These are phyloP conservation scores for Podosphaera leucotricha DNA, from an alignment of 2,329 filamentous ascomycete genomes.

Conservation along the genomic window DNA sequence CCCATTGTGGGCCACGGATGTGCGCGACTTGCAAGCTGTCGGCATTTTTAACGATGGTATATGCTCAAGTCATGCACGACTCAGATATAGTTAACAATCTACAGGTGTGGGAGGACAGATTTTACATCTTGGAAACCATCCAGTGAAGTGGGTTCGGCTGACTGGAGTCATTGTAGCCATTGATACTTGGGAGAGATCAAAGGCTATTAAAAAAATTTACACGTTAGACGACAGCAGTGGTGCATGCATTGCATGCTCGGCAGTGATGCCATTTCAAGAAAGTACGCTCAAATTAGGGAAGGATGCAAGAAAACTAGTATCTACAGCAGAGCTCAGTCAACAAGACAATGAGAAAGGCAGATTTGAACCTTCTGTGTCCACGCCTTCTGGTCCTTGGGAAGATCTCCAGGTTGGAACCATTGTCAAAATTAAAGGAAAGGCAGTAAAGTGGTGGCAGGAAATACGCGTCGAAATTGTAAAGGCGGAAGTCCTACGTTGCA, in stretches of 20 bases:
- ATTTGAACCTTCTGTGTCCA: constrained; percentile 26
- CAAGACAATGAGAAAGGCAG: not conserved
- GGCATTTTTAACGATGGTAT: constrained; percentile 28
- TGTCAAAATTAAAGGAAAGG: constrained; percentile 31
- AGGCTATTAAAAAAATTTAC: constrained; percentile 21
- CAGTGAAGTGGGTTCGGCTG: constrained; percentile 51
- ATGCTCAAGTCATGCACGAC: constrained; percentile 1
- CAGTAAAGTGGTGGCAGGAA: constrained; percentile 24
- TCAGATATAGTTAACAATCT: not conserved
- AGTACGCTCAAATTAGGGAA: not conserved
- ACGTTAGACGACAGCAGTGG: constrained; percentile 45
- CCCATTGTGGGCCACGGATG: constrained; percentile 27
- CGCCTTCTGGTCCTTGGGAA: constrained; percentile 10
- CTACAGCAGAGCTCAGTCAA: too few species aligned
- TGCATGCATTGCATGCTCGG: constrained; percentile 25
- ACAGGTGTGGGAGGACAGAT: constrained; percentile 14
- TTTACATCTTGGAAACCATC: constrained; percentile 49
- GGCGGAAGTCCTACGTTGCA: constrained; percentile 24
- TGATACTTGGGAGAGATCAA: constrained; percentile 13
- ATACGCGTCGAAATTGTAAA: constrained; percentile 30
- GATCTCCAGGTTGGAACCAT: constrained; percentile 27
- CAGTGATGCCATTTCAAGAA: constrained; percentile 4
- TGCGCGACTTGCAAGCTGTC: constrained; percentile 23
- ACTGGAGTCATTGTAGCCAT: constrained; percentile 45
- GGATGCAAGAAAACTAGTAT: too few species aligned